Evolutionary conservation across 371 early-diverging fungal genomes (phyloP).

Genomic region (Capillidium heterosporum): DNA sequence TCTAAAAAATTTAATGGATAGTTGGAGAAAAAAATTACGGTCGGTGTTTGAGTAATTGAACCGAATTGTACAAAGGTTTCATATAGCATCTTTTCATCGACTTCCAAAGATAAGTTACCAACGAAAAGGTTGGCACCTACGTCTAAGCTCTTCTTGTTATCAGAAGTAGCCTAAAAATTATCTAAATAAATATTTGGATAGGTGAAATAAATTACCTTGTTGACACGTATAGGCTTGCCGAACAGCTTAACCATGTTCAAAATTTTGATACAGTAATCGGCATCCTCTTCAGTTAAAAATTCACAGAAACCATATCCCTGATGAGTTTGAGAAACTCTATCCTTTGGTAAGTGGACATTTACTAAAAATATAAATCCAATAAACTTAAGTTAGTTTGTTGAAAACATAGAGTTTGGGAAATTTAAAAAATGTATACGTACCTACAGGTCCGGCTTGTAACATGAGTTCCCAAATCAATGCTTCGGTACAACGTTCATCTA

Average conservation of each 20-base stretch:
- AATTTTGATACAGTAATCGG: slow-evolving; percentile 90
- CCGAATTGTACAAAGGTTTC: slow-evolving; percentile 96
- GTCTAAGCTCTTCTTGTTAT: slow-evolving; percentile 76
- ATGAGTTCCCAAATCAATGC: slow-evolving; percentile 92
- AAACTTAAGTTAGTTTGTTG: not conserved
- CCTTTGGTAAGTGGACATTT: slow-evolving; percentile 92
- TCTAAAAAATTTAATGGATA: slow-evolving; percentile 16
- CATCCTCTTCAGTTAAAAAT: slow-evolving; percentile 85
- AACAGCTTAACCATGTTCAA: slow-evolving; percentile 91
- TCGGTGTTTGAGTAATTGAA: slow-evolving; percentile 66
- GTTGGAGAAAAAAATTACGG: slow-evolving; percentile 14
- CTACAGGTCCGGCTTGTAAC: slow-evolving; percentile 95
- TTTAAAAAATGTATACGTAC: too few species aligned
- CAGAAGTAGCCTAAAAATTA: slow-evolving; percentile 48
- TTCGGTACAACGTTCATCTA: slow-evolving; percentile 89
- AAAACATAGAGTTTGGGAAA: not conserved
- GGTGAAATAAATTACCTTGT: slow-evolving; percentile 40
- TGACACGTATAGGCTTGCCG: slow-evolving; percentile 90
- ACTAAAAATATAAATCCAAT: slow-evolving; percentile 22
- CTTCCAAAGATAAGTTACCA: slow-evolving; percentile 84
- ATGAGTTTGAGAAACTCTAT: slow-evolving; percentile 85
- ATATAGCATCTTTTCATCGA: slow-evolving; percentile 86
- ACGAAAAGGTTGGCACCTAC: slow-evolving; percentile 94
- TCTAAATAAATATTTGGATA: slow-evolving; percentile 3
- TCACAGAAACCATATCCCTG: slow-evolving; percentile 96